These are phyloP conservation scores for Candida tropicalis DNA, from an alignment of 1,139 yeast species.

Conservation along the genomic window DNA sequence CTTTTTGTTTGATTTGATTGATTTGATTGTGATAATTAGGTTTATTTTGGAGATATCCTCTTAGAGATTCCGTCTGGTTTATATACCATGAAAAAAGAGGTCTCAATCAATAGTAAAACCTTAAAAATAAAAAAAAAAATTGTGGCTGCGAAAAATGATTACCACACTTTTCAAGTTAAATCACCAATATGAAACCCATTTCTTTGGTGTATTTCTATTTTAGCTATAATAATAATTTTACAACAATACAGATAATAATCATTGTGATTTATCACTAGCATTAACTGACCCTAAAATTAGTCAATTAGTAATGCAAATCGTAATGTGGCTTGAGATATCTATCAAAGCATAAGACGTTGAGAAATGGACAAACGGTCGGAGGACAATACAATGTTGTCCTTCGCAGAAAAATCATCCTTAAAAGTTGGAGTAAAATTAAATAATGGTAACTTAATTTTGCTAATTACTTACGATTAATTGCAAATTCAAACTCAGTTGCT, in stretches of 20 bases:
- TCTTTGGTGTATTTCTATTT: not conserved
- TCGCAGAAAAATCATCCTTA: no score
- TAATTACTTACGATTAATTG: constrained; percentile 1
- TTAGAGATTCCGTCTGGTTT: no score
- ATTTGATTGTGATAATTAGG: not conserved
- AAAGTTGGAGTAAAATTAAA: no score
- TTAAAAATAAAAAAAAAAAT: not conserved
- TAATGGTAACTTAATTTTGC: constrained; percentile 4
- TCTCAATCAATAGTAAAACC: not conserved
- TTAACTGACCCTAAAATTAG: no score
- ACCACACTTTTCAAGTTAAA: constrained; percentile 4
- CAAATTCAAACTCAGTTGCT: not conserved
- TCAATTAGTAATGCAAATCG: not conserved
- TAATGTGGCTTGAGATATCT: constrained; percentile 8
- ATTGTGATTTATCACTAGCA: no score
- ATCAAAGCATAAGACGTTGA: no score
- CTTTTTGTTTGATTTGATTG: not conserved
- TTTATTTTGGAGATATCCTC: no score
- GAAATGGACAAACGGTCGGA: no score
- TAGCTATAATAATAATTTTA: no score
- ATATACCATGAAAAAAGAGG: no score
- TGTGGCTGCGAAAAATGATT: constrained; percentile 11
- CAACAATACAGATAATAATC: no score
- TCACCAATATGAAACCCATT: not conserved
- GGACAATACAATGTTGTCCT: no score